phyloP scores from a whole-genome alignment of 1,284 basidiomycete species.

The Tylopilus sp. region DNA sequence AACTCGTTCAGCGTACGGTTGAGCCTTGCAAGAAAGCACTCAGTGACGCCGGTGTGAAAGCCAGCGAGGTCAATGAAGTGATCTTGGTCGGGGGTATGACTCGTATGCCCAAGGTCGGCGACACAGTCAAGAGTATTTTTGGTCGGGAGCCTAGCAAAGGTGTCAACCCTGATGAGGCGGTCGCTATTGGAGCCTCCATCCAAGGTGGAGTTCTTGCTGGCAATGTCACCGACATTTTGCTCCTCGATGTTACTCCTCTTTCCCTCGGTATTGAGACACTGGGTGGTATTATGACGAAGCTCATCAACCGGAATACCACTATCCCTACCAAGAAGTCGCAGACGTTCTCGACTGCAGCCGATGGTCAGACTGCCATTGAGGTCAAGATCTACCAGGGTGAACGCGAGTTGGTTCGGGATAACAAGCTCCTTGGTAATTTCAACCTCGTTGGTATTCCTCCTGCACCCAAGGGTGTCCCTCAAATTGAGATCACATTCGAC shows the following conservation, averaged over 20 bases:
- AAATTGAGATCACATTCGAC: conserved; percentile 99
- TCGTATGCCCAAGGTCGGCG: conserved; percentile 93
- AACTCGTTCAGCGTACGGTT: conserved; percentile 85
- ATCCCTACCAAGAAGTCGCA: conserved; percentile 99
- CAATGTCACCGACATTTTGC: conserved; percentile 93
- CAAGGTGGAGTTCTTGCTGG: conserved; percentile 96
- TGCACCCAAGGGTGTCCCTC: conserved; percentile 96
- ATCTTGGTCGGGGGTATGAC: conserved; percentile 99
- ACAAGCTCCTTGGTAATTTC: conserved; percentile 99
- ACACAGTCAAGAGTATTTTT: conserved; percentile 88
- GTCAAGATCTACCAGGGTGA: conserved; percentile 99
- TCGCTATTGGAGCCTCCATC: conserved; percentile 90
- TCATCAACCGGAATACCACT: conserved; percentile 96
- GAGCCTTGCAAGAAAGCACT: conserved; percentile 99
- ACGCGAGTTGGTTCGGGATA: conserved; percentile 95
- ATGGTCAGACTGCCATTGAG: conserved; percentile 94
- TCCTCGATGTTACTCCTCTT: conserved; percentile 94
- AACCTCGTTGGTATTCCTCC: conserved; percentile 98
- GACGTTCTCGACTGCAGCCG: conserved; percentile 96
- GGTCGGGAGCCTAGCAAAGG: conserved; percentile 96
- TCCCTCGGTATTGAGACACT: conserved; percentile 97
- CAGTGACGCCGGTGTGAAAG: conserved; percentile 87
- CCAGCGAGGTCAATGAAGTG: conserved; percentile 92
- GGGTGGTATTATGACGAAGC: conserved; percentile 97
- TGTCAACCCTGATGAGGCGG: conserved; percentile 96